Conservation (phyloP, 2,329 filamentous ascomycete genomes). For the Pyrenophora tritici-repentis region DNA sequence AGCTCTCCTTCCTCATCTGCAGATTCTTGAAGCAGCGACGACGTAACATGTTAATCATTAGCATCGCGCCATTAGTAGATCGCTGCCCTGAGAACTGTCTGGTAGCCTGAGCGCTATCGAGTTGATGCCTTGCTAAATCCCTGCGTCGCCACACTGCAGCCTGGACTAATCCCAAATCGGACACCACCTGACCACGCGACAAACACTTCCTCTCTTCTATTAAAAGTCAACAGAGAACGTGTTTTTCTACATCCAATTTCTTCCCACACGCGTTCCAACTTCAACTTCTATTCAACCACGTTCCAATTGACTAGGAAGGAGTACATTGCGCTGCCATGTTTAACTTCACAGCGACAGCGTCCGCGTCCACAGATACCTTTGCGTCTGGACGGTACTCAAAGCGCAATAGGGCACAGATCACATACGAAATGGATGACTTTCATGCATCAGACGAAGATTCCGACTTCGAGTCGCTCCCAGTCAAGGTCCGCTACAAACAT, state of each 20-base stretch:
- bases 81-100: not conserved
- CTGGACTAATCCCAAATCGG: conserved; percentile 36
- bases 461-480: conserved; percentile 20
- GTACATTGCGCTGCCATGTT: conserved; percentile 18
- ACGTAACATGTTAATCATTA: not conserved
- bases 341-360: conserved; percentile 8
- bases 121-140: conserved; percentile 39
- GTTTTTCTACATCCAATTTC: conserved; percentile 30
- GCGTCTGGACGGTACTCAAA: conserved; percentile 37
- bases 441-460: conserved; percentile 28
- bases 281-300: not conserved
- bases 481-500: conserved; percentile 32
- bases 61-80: not conserved
- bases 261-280: conserved; percentile 13
- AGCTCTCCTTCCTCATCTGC: not conserved
- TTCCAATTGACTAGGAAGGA: not conserved
- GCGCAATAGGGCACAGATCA: conserved; percentile 41
- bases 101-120: conserved; percentile 5
- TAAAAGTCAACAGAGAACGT: conserved; percentile 24
- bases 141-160: conserved; percentile 35
- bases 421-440: conserved; percentile 34
- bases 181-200: conserved; percentile 20
- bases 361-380: conserved; percentile 19
- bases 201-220: conserved; percentile 15
- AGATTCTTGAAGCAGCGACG: not conserved